Conservation (phyloP, 176 grass and related monocot species). For the Oryza meridionalis region DNA sequence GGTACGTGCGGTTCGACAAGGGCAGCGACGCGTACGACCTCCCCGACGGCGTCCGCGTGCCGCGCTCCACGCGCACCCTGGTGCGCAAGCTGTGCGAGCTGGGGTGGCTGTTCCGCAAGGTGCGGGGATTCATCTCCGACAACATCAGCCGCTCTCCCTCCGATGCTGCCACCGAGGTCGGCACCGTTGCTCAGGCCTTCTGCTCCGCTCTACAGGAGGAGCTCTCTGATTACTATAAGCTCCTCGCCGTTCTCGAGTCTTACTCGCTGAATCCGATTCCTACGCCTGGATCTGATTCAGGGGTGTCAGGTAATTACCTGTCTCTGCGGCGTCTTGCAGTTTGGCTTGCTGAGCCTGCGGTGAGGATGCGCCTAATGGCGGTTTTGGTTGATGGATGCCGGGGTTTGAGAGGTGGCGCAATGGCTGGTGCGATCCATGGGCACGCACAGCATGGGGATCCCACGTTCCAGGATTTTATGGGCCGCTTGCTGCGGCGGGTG, state of each 20-base stretch:
- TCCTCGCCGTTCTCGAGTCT: slow-evolving; percentile 74
- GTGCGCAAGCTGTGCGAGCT: slow-evolving; percentile 88
- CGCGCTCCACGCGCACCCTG: slow-evolving; percentile 81
- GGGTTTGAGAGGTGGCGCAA: slow-evolving; percentile 73
- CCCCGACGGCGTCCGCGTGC: slow-evolving; percentile 73
- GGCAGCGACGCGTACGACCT: slow-evolving; percentile 69
- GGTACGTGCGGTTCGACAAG: slow-evolving; percentile 73
- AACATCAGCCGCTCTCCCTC: slow-evolving; percentile 57
- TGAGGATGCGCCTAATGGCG: slow-evolving; percentile 89
- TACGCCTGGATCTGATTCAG: slow-evolving; percentile 72
- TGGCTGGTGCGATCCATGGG: slow-evolving; percentile 81
- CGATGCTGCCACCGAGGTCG: slow-evolving; percentile 56
- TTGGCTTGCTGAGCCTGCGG: slow-evolving; percentile 83
- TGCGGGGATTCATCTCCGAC: slow-evolving; percentile 74
- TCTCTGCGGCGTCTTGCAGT: slow-evolving; percentile 75
- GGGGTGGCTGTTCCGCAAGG: slow-evolving; percentile 86
- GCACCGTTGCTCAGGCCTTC: slow-evolving; percentile 81
- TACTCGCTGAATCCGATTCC: slow-evolving; percentile 80
- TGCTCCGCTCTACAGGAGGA: slow-evolving; percentile 91
- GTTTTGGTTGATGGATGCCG: slow-evolving; percentile 77
- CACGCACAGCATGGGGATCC: slow-evolving; percentile 91
- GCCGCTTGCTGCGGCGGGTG: slow-evolving; percentile 63
- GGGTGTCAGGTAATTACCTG: slow-evolving; percentile 74
- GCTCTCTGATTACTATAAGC: slow-evolving; percentile 86
- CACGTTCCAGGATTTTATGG: slow-evolving; percentile 89